Evolutionary conservation across 2,329 filamentous ascomycete species (phyloP).

Genomic region (Atkinsonella texensis): DNA sequence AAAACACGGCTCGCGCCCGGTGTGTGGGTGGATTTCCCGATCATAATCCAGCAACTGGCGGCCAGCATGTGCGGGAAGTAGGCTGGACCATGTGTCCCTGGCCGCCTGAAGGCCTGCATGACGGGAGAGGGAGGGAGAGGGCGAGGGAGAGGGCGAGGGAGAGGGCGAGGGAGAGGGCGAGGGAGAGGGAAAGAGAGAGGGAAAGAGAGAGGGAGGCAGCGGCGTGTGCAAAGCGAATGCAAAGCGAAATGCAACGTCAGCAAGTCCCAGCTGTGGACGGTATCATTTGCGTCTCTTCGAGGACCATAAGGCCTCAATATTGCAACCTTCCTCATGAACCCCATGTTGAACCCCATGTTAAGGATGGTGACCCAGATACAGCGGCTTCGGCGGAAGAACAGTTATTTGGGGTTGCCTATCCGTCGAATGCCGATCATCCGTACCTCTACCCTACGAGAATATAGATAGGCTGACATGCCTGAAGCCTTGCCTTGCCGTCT

Average conservation of each 20-base stretch:
- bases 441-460: too few species aligned
- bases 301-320: background rate
- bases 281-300: background rate
- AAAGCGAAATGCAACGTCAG: background rate
- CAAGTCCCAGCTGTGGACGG: background rate
- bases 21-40: too few species aligned
- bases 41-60: background rate
- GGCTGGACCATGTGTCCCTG: slow-evolving; percentile 8
- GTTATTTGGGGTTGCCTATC: too few species aligned
- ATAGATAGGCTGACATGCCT: too few species aligned
- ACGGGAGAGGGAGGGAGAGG: background rate
- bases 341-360: background rate
- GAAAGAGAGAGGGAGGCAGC: background rate
- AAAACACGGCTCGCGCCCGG: background rate
- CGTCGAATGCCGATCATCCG: too few species aligned
- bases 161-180: too few species aligned
- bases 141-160: too few species aligned
- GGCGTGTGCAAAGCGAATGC: background rate
- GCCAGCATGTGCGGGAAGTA: background rate
- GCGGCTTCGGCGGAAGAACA: too few species aligned
- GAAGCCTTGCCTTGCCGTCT: too few species aligned
- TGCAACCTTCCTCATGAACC: background rate
- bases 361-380: too few species aligned
- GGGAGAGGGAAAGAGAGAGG: too few species aligned
- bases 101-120: slow-evolving; percentile 11